Evolutionary conservation across 345 rosid species (phyloP), one percentile per base, ranked within the genome.

Genomic region (Eucalyptus cloeziana): DNA sequence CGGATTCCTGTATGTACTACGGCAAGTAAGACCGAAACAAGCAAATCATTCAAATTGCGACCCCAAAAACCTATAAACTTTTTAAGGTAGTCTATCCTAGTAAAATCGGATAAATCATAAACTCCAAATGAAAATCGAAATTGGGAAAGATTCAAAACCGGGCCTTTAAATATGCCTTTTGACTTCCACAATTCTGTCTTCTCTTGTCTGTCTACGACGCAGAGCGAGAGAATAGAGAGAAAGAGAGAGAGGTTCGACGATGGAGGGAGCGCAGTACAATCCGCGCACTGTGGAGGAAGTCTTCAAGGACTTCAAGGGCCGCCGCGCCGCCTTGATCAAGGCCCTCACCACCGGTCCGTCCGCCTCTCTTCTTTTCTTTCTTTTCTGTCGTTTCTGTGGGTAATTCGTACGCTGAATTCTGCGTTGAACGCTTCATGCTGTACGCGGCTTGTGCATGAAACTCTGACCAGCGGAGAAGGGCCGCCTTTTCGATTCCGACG

Each of bases 281-380:
- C 92, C 95, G 81, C 96, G 97, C 89, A 94, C 97, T 37, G 97
- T 95, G 43, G 97, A 95, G 92, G 96, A 94, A 92, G 97, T 95
- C 10, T 94, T 95, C 90, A 92, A 93, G 90, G 97, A 95, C 92
- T 95, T 95, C 89, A 92, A 92, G 87, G 97, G 97, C 88, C 95
- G 97, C 13, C 89, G 97, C 89, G 91, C 95, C 90, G 97, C 94
- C 91, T 91, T 94, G 94, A 92, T 95, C 90, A 95, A 93, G 88
- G 97, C 97, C 90, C 95, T 95, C 86, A 93, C 96, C 31, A 88
- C 95, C 56, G 97, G 97, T 94, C 44, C 71, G 27, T 43, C 8
- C 37, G 89, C 19, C 85, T 49, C 43, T 30, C 50, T 30, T 51
- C 60, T 89, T n/a, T 58, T 85, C 58, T 25, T 19, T 50, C 25